phyloP scores from a whole-genome alignment of 352 stramenopile genomes.

The Phytopythium aichiense region DNA sequence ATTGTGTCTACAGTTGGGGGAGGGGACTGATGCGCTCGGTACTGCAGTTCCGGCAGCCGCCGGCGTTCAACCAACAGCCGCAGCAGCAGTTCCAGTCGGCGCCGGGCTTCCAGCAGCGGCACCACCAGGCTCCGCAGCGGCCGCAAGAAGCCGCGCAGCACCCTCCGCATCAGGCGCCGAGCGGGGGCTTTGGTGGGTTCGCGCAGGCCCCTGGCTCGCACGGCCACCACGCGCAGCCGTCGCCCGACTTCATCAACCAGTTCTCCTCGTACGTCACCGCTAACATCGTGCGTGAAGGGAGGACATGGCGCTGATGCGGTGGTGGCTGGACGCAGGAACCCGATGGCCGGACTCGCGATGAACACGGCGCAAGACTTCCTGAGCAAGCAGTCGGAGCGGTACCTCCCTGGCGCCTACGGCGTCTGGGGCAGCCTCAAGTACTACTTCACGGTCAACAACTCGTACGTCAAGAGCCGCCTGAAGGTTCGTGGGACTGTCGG shows the following conservation, averaged over 20 bases:
- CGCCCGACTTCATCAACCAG: constrained; percentile 75
- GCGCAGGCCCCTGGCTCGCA: constrained; percentile 10
- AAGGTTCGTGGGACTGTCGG: constrained; percentile 35
- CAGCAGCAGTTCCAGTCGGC: constrained; percentile 33
- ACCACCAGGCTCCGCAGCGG: constrained; percentile 14
- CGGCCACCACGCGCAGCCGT: constrained; percentile 18
- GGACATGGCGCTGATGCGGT: background rate
- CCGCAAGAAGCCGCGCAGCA: constrained; percentile 14
- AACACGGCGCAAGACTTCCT: constrained; percentile 82
- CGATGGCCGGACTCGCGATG: constrained; percentile 83
- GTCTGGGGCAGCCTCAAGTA: constrained; percentile 84
- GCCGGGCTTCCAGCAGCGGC: constrained; percentile 25
- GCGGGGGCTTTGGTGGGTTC: constrained; percentile 18
- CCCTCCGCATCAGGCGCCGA: constrained; percentile 17
- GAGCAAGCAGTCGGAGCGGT: constrained; percentile 78
- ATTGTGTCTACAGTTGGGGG: background rate
- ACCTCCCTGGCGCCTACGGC: constrained; percentile 72
- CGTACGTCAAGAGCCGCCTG: constrained; percentile 83
- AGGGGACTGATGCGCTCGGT: background rate
- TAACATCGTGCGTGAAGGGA: background rate
- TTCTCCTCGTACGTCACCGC: constrained; percentile 39
- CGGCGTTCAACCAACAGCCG: constrained; percentile 17
- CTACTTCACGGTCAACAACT: constrained; percentile 90
- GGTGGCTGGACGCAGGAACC: constrained; percentile 45
- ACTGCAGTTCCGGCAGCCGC: constrained; percentile 31